These are phyloP conservation scores for Fragosphaeria purpurea DNA, from an alignment of 2,329 filamentous ascomycete species.

Conservation along the genomic window DNA sequence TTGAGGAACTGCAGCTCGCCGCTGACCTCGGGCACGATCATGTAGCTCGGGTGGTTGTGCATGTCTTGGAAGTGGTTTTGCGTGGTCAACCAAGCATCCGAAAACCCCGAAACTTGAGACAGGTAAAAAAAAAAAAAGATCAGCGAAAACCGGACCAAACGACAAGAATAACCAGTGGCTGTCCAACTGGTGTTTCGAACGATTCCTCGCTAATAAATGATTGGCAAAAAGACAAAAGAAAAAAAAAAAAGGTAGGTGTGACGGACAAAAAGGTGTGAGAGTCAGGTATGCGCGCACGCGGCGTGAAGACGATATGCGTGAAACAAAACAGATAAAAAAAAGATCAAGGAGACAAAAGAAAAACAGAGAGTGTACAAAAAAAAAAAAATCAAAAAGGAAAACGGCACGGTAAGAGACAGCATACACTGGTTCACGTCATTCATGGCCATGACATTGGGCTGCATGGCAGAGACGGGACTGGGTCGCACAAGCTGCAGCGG, in stretches of 20 bases:
- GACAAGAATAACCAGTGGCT: not conserved
- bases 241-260: too few relatives aligned
- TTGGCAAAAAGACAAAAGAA: too few relatives aligned
- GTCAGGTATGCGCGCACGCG: not conserved
- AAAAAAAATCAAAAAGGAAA: not conserved
- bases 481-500: constrained; percentile 63
- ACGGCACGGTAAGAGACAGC: constrained; percentile 20
- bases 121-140: not conserved
- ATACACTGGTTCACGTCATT: constrained; percentile 66
- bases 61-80: constrained; percentile 88
- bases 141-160: not conserved
- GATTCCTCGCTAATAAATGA: too few relatives aligned
- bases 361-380: not conserved
- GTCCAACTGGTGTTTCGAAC: too few relatives aligned
- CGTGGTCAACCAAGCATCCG: constrained; percentile 68
- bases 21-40: constrained; percentile 85
- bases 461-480: constrained; percentile 56
- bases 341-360: constrained; percentile 59
- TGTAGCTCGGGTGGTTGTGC: constrained; percentile 87
- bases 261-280: not conserved
- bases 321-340: constrained; percentile 39
- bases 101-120: constrained; percentile 61
- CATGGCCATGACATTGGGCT: constrained; percentile 46
- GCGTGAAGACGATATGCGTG: constrained; percentile 1
- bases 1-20: constrained; percentile 96